Evolutionary conservation across 768 basidiomycete genomes (phyloP), one percentile per base, ranked within the genome.

Genomic region (Ramaria sp.): DNA sequence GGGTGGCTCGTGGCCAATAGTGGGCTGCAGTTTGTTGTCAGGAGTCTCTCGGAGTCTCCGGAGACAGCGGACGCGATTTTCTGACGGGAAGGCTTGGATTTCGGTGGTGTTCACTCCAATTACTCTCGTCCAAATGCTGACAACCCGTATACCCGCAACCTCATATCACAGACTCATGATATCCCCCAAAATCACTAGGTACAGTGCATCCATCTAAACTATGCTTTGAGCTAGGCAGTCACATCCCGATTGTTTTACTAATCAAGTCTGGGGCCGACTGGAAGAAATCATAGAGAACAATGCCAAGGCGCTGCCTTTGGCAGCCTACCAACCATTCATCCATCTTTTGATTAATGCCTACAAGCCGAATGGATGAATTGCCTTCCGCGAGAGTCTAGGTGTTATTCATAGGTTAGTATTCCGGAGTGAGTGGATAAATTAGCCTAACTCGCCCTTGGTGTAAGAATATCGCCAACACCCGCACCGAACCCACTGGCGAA

Each of bases 201-300:
- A 37, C 34, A 37, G 13, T 37, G 13, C 3, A 9, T 37, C 4
- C 34, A 37, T 13, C 9, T 9, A 13, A 4, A 37, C 34, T 37
- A 37, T 37, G 9, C 13, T 37, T 37, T 37, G n/a, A n/a, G n/a
- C n/a, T 37, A 7, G 34, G 10, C 34, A 37, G 34, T 37, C 9
- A 13, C 24, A 46, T 7, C 10, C 43, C 46, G 34, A 59, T 59
- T 20, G 59, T 56, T 20, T 49, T 49, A 20, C 34, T 24, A 7
- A 59, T 41, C 24, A 59, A 46, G 38, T 55, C 48, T 17, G 46
- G 31, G 11, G 24, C 30, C 7, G 59, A 55, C 37, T 56, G 46
- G 48, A 54, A 59, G 39, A 59, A 59, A 46, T 59, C 59, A 45
- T 55, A 56, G 9, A 59, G 49, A 10, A 59, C 54, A 37, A 59